phyloP scores from a whole-genome alignment of 2,329 filamentous ascomycete species.

The Dactylellina cionopaga region DNA sequence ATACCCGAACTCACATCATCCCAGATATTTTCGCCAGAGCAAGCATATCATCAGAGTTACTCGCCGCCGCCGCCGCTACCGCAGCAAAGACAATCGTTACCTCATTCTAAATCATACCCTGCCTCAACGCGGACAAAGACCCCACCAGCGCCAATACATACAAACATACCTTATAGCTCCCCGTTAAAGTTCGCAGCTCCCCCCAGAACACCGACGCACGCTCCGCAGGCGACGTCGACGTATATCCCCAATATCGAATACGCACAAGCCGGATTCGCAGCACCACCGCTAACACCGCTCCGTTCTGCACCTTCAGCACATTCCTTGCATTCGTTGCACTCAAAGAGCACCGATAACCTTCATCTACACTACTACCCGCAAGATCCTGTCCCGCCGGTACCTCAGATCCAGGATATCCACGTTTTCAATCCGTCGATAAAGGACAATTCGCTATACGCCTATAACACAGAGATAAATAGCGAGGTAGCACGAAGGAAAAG shows the following conservation, averaged over 20 bases:
- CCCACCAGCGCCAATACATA: slow-evolving; percentile 44
- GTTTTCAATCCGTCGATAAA: slow-evolving; percentile 45
- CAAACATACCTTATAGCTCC: slow-evolving; percentile 46
- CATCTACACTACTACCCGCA: slow-evolving; percentile 41
- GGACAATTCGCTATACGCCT: slow-evolving; percentile 44
- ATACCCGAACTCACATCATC: slow-evolving; percentile 53
- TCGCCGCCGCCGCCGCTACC: slow-evolving; percentile 8
- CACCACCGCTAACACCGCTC: slow-evolving; percentile 37
- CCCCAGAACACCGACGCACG: slow-evolving; percentile 49
- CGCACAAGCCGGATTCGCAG: slow-evolving; percentile 49
- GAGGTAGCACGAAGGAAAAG: slow-evolving; percentile 39
- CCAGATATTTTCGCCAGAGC: slow-evolving; percentile 41
- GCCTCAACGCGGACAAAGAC: slow-evolving; percentile 44
- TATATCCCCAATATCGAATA: slow-evolving; percentile 47
- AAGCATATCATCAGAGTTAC: background rate
- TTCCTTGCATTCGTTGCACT: slow-evolving; percentile 27
- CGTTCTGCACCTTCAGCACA: slow-evolving; percentile 36
- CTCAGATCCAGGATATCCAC: slow-evolving; percentile 52
- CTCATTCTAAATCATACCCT: slow-evolving; percentile 27
- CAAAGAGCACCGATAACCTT: slow-evolving; percentile 50
- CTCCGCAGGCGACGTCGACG: slow-evolving; percentile 45
- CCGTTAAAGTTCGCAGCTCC: slow-evolving; percentile 47
- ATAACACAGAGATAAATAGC: slow-evolving; percentile 47
- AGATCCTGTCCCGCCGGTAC: slow-evolving; percentile 41
- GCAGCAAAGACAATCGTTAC: slow-evolving; percentile 11